phyloP scores from a whole-genome alignment of 805 yeast species.

The Priceomyces medius region DNA sequence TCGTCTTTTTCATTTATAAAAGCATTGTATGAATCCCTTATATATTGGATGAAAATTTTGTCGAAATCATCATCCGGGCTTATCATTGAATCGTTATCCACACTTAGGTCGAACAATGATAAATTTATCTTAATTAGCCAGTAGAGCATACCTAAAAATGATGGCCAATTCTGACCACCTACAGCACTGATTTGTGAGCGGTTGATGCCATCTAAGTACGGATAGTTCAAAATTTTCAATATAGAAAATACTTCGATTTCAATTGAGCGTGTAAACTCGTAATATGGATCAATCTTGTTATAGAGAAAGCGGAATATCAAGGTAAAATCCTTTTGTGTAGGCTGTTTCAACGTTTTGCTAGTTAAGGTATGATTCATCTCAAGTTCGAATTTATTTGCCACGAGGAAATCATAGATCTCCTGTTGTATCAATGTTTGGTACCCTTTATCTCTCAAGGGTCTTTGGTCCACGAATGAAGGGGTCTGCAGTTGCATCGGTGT shows the following conservation, averaged over 20 bases:
- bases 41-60: conserved; percentile 57
- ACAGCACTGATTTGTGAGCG: conserved; percentile 88
- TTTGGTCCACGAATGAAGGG: conserved; percentile 47
- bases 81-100: conserved; percentile 26
- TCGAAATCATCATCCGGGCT: conserved; percentile 48
- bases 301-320: conserved; percentile 78
- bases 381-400: conserved; percentile 63
- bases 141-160: conserved; percentile 74
- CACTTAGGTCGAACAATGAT: conserved; percentile 27
- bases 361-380: conserved; percentile 73
- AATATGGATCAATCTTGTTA: conserved; percentile 75
- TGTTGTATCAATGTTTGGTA: conserved; percentile 67
- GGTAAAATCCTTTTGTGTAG: conserved; percentile 86
- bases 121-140: conserved; percentile 69
- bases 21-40: conserved; percentile 63
- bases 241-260: conserved; percentile 75
- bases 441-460: conserved; percentile 74
- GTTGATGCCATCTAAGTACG: conserved; percentile 75
- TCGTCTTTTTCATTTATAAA: conserved; percentile 67
- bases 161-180: conserved; percentile 87
- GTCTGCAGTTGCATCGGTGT: conserved; percentile 10
- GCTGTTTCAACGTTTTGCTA: conserved; percentile 61
- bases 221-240: conserved; percentile 67
- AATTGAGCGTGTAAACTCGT: conserved; percentile 61
- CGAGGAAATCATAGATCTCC: conserved; percentile 64